Evolutionary conservation across 495 filamentous ascomycete genomes (phyloP).

Genomic region (Xylaria bambusicola): DNA sequence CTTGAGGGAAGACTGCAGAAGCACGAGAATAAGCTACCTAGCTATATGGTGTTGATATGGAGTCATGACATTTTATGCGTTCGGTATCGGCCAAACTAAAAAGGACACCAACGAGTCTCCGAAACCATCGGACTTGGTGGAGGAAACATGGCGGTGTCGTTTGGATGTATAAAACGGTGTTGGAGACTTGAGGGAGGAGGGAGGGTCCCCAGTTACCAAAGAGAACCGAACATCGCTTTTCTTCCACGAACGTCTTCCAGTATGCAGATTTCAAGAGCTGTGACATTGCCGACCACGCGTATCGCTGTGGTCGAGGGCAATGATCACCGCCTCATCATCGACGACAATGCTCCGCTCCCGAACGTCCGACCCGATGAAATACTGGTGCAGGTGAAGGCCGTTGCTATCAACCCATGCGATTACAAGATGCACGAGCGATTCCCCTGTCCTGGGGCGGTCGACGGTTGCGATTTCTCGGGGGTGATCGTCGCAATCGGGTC

Average conservation of each 20-base stretch:
- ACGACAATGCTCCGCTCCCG: conserved; percentile 14
- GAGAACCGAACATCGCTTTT: neutral
- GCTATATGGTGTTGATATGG: neutral
- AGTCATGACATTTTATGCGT: neutral
- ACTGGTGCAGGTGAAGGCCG: conserved; percentile 20
- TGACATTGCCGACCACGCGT: conserved; percentile 17
- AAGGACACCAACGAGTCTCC: neutral
- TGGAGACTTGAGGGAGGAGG: neutral
- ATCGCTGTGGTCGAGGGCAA: conserved; percentile 21
- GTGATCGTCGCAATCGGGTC: conserved; percentile 38
- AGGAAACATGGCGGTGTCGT: neutral
- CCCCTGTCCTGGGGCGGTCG: conserved; percentile 35
- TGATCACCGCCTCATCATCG: conserved; percentile 5
- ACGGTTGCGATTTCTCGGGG: conserved; percentile 51
- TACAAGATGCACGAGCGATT: conserved; percentile 44
- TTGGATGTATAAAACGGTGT: neutral
- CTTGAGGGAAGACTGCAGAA: neutral
- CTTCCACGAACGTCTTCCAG: no score
- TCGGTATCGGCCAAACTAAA: neutral
- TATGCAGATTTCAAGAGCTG: neutral
- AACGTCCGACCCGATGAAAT: neutral
- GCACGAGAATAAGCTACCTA: neutral
- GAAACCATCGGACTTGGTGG: neutral
- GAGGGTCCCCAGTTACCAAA: neutral
- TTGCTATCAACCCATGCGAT: conserved; percentile 51